Percentiles rank a stretch among this genome's conserved stretches.
Conservation (phyloP, 176 grass and related monocot species). For the Phragmites australis region DNA sequence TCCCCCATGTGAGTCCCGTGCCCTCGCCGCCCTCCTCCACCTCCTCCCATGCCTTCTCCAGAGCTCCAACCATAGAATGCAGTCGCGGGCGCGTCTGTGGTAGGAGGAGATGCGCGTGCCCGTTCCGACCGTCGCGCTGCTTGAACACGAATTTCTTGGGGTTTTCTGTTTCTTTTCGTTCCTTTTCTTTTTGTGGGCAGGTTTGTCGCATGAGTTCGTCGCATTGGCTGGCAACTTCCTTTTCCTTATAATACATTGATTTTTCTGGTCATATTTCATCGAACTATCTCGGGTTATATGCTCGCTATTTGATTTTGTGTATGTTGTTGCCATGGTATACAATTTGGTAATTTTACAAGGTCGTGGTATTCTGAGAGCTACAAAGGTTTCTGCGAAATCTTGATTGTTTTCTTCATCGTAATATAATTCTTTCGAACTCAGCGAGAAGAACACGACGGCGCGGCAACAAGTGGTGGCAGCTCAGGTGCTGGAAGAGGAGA, state of each 20-base stretch:
- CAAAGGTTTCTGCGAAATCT: background rate
- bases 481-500: constrained; percentile 32
- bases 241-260: background rate
- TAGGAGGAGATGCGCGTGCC: background rate
- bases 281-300: background rate
- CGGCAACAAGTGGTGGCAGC: constrained; percentile 18
- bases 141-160: background rate
- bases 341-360: background rate
- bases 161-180: background rate
- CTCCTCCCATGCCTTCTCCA: background rate
- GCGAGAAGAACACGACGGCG: constrained; percentile 21
- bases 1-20: constrained; percentile 33
- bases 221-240: background rate
- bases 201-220: background rate
- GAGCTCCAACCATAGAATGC: background rate
- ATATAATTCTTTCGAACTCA: constrained; percentile 29
- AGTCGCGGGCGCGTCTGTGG: background rate
- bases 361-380: background rate
- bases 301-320: background rate
- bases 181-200: background rate
- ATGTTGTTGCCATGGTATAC: background rate
- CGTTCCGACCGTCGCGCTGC: background rate
- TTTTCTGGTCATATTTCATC: background rate
- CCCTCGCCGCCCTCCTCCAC: background rate
- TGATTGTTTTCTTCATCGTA: background rate